Conservation (phyloP, 1,139 yeast genomes). For the Geotrichum candidum region DNA sequence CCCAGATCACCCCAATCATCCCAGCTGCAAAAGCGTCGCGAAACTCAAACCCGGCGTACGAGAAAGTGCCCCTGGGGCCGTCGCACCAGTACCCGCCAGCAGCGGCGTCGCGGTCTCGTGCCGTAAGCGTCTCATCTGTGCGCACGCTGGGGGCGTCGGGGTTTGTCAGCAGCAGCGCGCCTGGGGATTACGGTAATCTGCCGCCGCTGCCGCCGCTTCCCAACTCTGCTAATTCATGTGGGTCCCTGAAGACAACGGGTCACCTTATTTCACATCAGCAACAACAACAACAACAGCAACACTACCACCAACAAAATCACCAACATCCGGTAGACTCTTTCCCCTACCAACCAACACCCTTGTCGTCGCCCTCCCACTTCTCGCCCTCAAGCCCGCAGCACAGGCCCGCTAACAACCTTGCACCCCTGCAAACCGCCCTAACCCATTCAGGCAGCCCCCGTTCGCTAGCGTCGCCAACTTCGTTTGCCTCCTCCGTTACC, state of each 20-base stretch:
- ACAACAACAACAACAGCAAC: conserved; percentile 10
- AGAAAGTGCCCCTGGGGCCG: neutral
- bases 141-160: neutral
- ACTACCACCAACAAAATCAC: neutral
- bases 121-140: neutral
- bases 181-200: neutral
- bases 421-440: conserved; percentile 2
- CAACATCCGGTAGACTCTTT: neutral
- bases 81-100: neutral
- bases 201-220: neutral
- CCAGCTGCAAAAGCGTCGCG: neutral
- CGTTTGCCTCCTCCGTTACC: conserved; percentile 1
- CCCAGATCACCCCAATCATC: neutral
- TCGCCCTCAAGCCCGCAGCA: conserved; percentile 18
- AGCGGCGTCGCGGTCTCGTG: neutral
- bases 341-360: conserved; percentile 4
- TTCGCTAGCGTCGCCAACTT: neutral
- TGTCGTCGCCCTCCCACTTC: conserved; percentile 11
- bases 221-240: neutral
- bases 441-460: conserved; percentile 1
- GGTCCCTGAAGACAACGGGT: neutral
- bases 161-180: neutral
- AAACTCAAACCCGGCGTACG: neutral
- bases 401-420: conserved; percentile 18
- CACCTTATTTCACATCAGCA: conserved; percentile 10